Evolutionary conservation across 352 stramenopile genomes (phyloP), one percentile per base, ranked within the genome.

Genomic region (Phytophthora hibernalis): DNA sequence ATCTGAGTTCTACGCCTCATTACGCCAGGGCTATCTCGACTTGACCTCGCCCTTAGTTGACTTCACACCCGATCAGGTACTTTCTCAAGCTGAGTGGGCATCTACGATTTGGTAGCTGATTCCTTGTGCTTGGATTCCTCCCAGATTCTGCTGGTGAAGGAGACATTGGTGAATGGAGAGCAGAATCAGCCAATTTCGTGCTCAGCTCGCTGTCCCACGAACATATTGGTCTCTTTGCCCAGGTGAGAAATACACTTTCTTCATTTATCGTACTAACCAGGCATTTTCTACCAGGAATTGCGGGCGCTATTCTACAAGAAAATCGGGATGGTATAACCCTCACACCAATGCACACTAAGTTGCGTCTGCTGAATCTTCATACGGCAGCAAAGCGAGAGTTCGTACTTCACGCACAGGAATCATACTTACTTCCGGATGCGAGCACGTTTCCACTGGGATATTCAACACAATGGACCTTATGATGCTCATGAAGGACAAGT

Each of bases 101-200:
- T 52, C 16, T n/a, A 7, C 38, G n/a, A n/a, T 33, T 12, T 59
- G 15, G 12, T 15, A 10, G 4, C 16, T 70, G 15, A 54, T n/a
- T 22, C 26, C n/a, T 21, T 30, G 35, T 53, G 18, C 10, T 61
- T 53, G 47, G 8, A 35, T 47, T 48, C 42, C 6, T 28, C 2
- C n/a, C 22, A 95, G 85, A 89, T 93, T 35, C 49, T 80, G 10
- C 72, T 96, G 5, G 86, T 96, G 24, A 93, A 94, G 57, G 82
- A 91, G 58, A 94, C 83, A 5, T 65, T 96, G 12, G 72, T 91
- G 0, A 82, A 80, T 37, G 86, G 86, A 18, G 87, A 82, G 7
- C 81, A 90, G 52, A 91, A 93, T 54, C 88, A 94, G 86, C 91
- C n/a, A 91, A 92, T 52, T 96, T 92, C 42, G 87, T 94, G 4